A percentile compares a stretch with the other conserved stretches of the same genome.
Conservation (phyloP, 495 filamentous ascomycete genomes). For the Talaromyces adpressus region DNA sequence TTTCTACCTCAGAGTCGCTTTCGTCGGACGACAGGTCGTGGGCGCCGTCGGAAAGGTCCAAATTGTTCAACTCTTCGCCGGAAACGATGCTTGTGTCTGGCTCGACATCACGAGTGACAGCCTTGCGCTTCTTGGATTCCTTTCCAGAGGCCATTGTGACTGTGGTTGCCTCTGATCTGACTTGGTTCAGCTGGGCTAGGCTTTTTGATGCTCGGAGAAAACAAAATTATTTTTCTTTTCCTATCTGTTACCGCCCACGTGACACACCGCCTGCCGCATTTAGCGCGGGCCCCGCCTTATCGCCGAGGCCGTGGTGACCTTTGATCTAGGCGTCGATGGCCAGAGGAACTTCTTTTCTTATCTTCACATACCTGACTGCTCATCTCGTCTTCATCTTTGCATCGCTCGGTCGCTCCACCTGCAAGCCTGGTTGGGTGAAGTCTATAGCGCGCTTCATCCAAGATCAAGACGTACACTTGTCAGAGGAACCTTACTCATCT, state of each 20-base stretch:
- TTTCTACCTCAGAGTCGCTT: constrained; percentile 38
- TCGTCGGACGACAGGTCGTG: constrained; percentile 38
- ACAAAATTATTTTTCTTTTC: constrained; percentile 24
- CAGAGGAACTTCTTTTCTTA: background rate
- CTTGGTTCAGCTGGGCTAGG: background rate
- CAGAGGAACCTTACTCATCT: background rate
- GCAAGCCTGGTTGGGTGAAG: background rate
- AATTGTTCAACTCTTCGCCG: constrained; percentile 59
- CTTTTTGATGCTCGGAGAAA: background rate
- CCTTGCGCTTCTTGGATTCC: constrained; percentile 51
- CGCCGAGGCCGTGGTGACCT: background rate
- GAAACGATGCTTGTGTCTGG: constrained; percentile 46
- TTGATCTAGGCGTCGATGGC: background rate
- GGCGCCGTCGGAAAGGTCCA: constrained; percentile 54
- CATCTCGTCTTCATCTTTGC: background rate
- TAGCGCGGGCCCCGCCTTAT: constrained; percentile 3
- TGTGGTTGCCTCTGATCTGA: constrained; percentile 10
- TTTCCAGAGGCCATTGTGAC: constrained; percentile 27
- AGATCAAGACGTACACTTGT: background rate
- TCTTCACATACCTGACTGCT: background rate
- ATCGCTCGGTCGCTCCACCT: background rate
- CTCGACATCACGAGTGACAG: constrained; percentile 46
- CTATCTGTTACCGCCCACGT: constrained; percentile 34
- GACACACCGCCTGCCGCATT: constrained; percentile 26
- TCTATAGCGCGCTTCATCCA: background rate